These are phyloP conservation scores for Saccharomyces hybrid DNA, from an alignment of 1,139 yeast species.

Conservation along the genomic window DNA sequence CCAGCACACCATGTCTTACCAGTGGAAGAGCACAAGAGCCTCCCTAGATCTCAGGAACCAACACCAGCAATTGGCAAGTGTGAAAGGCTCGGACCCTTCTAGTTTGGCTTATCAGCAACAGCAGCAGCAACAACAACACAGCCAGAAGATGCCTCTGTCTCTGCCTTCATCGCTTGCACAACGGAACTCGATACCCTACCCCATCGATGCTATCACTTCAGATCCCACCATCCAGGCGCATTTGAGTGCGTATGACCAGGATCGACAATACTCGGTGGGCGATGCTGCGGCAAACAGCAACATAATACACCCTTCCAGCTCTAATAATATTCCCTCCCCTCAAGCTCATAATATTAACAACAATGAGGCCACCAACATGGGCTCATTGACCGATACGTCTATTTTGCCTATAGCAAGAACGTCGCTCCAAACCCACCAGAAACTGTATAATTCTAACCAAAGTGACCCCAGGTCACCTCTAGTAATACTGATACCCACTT, in stretches of 20 bases:
- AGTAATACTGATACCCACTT: slow-evolving; percentile 41
- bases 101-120: neutral
- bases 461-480: slow-evolving; percentile 41
- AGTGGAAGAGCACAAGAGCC: neutral
- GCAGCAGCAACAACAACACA: neutral
- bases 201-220: neutral
- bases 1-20: neutral
- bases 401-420: slow-evolving; percentile 4
- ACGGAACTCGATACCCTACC: neutral
- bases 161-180: neutral
- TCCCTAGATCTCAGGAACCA: neutral
- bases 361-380: neutral
- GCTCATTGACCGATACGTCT: slow-evolving; percentile 8
- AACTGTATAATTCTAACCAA: slow-evolving; percentile 5
- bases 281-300: neutral
- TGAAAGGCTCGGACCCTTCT: neutral
- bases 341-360: neutral
- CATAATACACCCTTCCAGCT: neutral
- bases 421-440: slow-evolving; percentile 7
- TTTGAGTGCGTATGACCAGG: neutral
- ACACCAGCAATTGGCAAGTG: neutral
- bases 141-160: neutral
- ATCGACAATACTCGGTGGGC: neutral
- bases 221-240: neutral
- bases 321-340: neutral